These are phyloP conservation scores for Nannochloropsis salina DNA, from an alignment of 108 stramenopile genomes.

Conservation along the genomic window DNA sequence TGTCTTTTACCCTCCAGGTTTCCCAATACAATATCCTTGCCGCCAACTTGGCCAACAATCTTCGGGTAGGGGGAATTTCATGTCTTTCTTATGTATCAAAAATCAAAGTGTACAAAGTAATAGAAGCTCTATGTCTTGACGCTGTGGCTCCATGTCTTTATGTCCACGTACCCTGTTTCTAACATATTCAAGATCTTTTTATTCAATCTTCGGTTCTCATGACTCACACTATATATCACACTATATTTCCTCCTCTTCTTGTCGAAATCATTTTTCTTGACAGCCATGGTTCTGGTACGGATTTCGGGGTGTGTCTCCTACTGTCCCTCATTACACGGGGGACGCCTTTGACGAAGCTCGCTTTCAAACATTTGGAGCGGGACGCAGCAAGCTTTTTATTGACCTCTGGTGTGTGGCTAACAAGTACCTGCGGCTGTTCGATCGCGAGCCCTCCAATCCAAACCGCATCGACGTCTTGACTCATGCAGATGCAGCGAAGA, in stretches of 20 bases:
- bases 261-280: too few relatives aligned
- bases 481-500: background rate
- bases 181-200: too few relatives aligned
- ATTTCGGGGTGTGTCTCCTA: background rate
- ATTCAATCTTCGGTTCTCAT: too few relatives aligned
- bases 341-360: background rate
- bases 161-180: too few relatives aligned
- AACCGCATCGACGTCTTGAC: background rate
- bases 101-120: too few relatives aligned
- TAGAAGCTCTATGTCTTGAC: too few relatives aligned
- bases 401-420: constrained; percentile 17
- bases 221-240: too few relatives aligned
- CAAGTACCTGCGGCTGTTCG: background rate
- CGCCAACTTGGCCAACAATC: constrained; percentile 19
- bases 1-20: background rate
- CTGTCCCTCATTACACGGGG: background rate
- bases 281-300: constrained; percentile 2
- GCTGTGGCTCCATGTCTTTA: too few relatives aligned
- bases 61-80: background rate
- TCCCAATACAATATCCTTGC: background rate
- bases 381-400: constrained; percentile 16
- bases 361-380: background rate
- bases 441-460: background rate
- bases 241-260: too few relatives aligned
- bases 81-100: too few relatives aligned